Evolutionary conservation across 345 rosid genomes (phyloP), one percentile per base, ranked within the genome.

Genomic region (Gossypium rotundifolium): DNA sequence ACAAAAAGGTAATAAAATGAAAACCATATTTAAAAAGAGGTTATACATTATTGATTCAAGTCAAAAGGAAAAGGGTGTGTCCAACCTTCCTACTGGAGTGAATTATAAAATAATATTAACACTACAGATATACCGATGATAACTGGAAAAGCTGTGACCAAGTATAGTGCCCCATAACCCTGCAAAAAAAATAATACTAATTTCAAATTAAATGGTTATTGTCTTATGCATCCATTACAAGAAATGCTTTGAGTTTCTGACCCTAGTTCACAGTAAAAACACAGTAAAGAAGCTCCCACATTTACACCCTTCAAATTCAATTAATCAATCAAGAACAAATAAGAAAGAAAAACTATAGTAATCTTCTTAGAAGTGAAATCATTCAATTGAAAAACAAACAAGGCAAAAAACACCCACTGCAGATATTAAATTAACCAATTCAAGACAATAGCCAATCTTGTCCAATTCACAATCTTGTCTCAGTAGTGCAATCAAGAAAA

Each of bases 151-250:
- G 94, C 95, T 7, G 95, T 79, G 75, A 94, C 94, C 81, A 91
- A 88, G 83, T 94, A 94, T 51, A 94, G 79, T 7, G 94, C 98
- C 85, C 98, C 97, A 73, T 87, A 95, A 74, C 99, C 99, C 98
- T 92, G 96, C 77, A 86, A 82, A 66, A 81, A 46, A 57, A 57
- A 57, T 11, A 22, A 10, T 57, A 54, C 9, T n/a, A 38, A 2
- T 40, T 48, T 4, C 2, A 9, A 70, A 52, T 8, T 6, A 13
- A 69, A 27, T 14, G 18, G 40, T 48, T 48, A 46, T 17, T 13
- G 20, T 48, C 45, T 25, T 46, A 14, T 14, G 54, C 60, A 46
- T 46, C 53, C 55, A 44, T 45, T 54, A 44, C 14, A 17, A 66
- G 3, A 66, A 45, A 45, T 46, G 11, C 18, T 46, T 46, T 33